These are phyloP conservation scores for Amanita exitialis DNA, from an alignment of 768 basidiomycete species.

Conservation along the genomic window DNA sequence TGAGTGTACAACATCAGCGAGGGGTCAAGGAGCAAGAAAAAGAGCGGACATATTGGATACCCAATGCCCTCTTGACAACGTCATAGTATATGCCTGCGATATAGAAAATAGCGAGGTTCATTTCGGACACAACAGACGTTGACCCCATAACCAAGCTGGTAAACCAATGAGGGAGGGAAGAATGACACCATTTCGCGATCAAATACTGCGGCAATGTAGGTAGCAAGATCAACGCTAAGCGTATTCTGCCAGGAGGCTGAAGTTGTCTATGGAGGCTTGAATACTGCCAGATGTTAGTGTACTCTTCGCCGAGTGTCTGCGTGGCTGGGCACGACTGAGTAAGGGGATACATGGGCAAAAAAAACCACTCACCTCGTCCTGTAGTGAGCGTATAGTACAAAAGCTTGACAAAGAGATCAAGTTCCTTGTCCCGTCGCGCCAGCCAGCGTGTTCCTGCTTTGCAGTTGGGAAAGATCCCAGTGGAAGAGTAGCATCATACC, in stretches of 20 bases:
- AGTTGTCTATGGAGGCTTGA: constrained; percentile 27
- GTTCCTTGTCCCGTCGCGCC: constrained; percentile 71
- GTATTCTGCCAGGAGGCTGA: constrained; percentile 35
- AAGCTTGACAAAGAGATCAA: constrained; percentile 59
- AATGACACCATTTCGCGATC: constrained; percentile 36
- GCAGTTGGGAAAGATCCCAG: background rate
- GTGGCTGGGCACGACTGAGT: constrained; percentile 36
- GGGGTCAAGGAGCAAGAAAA: background rate
- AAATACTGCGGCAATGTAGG: constrained; percentile 58
- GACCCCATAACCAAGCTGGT: constrained; percentile 23
- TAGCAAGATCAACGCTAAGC: constrained; percentile 51
- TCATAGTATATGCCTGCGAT: constrained; percentile 74
- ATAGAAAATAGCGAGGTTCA: constrained; percentile 79
- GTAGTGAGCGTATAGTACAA: constrained; percentile 68
- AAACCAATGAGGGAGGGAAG: constrained; percentile 23
- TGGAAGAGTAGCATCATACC: constrained; percentile 32
- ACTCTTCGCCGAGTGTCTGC: constrained; percentile 87
- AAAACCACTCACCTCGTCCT: constrained; percentile 47
- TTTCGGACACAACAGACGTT: constrained; percentile 51
- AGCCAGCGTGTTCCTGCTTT: constrained; percentile 71
- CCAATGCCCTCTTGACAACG: constrained; percentile 52
- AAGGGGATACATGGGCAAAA: background rate
- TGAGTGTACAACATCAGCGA: constrained; percentile 17
- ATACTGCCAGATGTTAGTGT: constrained; percentile 77
- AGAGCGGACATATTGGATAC: constrained; percentile 52